Conservation (phyloP, 2,329 filamentous ascomycete species). For the Amauroascus verrucosus region DNA sequence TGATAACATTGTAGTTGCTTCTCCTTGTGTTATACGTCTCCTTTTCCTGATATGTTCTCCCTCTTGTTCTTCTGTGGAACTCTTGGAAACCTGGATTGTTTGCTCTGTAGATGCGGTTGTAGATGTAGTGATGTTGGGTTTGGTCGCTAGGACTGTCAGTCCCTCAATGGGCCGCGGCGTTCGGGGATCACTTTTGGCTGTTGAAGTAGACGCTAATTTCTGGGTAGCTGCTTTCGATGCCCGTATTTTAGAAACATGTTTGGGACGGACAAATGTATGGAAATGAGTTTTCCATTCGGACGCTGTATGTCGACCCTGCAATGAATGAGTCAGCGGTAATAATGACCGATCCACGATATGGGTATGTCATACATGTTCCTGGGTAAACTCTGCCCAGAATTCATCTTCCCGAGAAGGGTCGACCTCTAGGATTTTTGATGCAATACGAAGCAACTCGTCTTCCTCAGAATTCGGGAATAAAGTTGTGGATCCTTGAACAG, state of each 20-base stretch:
- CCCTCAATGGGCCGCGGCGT: not conserved
- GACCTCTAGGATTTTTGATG: constrained; percentile 19
- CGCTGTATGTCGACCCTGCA: constrained; percentile 11
- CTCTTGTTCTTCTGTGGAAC: not conserved
- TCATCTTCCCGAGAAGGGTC: constrained; percentile 15
- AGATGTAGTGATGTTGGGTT: not conserved
- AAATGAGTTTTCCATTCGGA: constrained; percentile 15
- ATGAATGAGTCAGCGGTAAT: not conserved
- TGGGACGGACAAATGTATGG: constrained; percentile 12
- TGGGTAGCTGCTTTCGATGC: not conserved
- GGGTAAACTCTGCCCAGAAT: constrained; percentile 21
- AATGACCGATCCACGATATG: not conserved
- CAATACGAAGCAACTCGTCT: constrained; percentile 18
- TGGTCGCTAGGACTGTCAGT: not conserved
- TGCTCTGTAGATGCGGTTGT: not conserved
- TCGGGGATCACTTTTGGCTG: not conserved
- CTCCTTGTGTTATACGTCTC: not conserved
- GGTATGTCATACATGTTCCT: constrained; percentile 13
- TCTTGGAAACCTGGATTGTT: not conserved
- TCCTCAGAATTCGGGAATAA: constrained; percentile 20
- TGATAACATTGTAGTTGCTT: constrained; percentile 1
- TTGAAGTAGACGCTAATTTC: not conserved
- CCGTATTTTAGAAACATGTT: constrained; percentile 6
- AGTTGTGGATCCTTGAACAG: too few relatives aligned
- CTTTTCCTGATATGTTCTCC: constrained; percentile 1